Evolutionary conservation across 208 protist species (phyloP).

Genomic region (Leishmania aethiopica): DNA sequence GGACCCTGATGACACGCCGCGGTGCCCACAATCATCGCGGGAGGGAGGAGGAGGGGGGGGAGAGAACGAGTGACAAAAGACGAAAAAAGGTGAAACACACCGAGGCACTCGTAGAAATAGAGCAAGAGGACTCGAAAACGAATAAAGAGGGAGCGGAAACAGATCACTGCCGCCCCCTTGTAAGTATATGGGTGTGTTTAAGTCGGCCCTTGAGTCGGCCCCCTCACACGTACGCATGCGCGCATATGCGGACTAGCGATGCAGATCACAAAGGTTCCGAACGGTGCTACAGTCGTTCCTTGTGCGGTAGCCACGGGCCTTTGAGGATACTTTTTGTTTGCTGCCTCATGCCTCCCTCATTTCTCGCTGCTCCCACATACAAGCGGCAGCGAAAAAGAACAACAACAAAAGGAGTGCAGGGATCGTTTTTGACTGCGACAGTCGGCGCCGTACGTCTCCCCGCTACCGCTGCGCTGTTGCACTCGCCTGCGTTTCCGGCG

Average conservation of each 20-base stretch:
- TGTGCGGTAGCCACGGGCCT: not conserved
- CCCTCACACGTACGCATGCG: not conserved
- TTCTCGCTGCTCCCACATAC: not conserved
- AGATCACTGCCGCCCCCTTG: not conserved
- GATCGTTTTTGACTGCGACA: not conserved
- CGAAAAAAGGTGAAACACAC: not conserved
- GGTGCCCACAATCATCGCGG: not conserved
- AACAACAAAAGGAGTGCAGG: not conserved
- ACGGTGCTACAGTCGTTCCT: not conserved
- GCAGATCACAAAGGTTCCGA: not conserved
- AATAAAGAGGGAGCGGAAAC: not conserved
- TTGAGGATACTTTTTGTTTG: not conserved
- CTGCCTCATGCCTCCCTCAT: not conserved
- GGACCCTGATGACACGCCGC: not conserved
- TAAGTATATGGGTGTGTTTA: not conserved
- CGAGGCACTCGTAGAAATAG: not conserved
- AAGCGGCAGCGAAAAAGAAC: not conserved
- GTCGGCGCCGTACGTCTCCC: not conserved
- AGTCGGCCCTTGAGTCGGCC: not conserved
- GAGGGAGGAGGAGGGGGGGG: too few relatives aligned
- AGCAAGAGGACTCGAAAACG: not conserved
- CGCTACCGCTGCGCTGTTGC: not conserved
- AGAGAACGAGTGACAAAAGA: not conserved
- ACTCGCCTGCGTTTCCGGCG: not conserved
- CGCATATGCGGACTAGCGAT: not conserved